phyloP scores from a whole-genome alignment of 768 basidiomycete genomes.

The Naganishia vaughanmartiniae region DNA sequence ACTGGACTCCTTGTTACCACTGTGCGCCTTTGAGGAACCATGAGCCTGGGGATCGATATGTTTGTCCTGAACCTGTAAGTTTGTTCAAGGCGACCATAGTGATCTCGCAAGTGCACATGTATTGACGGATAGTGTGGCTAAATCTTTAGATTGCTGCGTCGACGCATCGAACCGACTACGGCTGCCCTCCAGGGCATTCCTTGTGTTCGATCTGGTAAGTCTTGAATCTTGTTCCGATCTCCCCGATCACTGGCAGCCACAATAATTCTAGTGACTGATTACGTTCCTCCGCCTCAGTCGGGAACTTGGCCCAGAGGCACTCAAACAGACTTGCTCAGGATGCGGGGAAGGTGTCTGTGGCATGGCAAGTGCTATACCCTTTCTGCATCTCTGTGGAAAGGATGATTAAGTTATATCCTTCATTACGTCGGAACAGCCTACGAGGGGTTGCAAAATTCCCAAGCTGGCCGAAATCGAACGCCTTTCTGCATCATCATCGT shows the following conservation, averaged over 20 bases:
- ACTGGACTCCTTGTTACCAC: conserved; percentile 25
- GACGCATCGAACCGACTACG: conserved; percentile 20
- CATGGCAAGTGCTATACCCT: conserved; percentile 12
- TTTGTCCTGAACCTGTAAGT: conserved; percentile 23
- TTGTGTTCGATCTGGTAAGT: conserved; percentile 27
- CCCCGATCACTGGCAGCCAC: too few relatives aligned
- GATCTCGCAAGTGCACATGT: not conserved
- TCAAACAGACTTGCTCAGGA: conserved; percentile 21
- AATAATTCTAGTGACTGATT: not conserved
- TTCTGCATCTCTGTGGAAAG: not conserved
- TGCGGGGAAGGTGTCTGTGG: conserved; percentile 29
- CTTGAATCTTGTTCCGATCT: not conserved
- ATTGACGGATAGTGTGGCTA: not conserved
- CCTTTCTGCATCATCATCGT: conserved; percentile 19
- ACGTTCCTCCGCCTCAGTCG: not conserved
- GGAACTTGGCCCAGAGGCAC: conserved; percentile 17
- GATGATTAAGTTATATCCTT: not conserved
- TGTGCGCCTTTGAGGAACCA: conserved; percentile 14
- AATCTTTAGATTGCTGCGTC: not conserved
- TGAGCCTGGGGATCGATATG: conserved; percentile 18
- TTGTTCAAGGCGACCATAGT: not conserved
- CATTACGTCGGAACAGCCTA: not conserved
- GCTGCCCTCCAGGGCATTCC: conserved; percentile 25
- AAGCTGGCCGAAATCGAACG: conserved; percentile 21
- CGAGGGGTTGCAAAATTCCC: conserved; percentile 25